phyloP scores from a whole-genome alignment of 108 stramenopile species.

The Cyclotella baltica region DNA sequence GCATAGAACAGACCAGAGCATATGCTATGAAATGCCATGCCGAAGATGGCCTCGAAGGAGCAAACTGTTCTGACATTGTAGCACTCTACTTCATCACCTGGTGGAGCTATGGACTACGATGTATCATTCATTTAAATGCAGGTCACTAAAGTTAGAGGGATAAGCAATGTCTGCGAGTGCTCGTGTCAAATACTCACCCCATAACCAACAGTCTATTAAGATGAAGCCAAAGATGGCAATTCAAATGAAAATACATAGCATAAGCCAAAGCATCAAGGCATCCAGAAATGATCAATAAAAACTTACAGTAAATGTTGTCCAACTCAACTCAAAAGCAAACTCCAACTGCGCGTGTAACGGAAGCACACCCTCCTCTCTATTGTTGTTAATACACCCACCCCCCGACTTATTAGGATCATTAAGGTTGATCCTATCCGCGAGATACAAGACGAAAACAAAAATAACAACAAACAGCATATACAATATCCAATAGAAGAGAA shows the following conservation, averaged over 20 bases:
- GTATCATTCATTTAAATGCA: too few species aligned
- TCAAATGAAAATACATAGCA: not conserved
- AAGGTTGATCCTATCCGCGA: conserved; percentile 5
- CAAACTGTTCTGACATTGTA: conserved; percentile 29
- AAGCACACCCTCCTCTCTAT: not conserved
- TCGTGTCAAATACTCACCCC: conserved; percentile 1
- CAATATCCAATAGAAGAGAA: conserved; percentile 19
- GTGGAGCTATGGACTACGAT: conserved; percentile 22
- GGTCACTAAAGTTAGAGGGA: too few species aligned
- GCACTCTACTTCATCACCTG: conserved; percentile 36
- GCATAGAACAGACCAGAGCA: conserved; percentile 39
- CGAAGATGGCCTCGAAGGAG: conserved; percentile 40
- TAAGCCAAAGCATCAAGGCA: conserved; percentile 10
- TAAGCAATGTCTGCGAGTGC: not conserved
- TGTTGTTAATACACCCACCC: not conserved
- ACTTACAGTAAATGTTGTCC: conserved; percentile 48
- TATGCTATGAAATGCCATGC: conserved; percentile 34
- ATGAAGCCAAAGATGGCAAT: too few species aligned
- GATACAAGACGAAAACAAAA: conserved; percentile 25
- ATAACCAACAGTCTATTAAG: conserved; percentile 13
- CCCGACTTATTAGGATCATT: conserved; percentile 5
- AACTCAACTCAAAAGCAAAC: conserved; percentile 39
- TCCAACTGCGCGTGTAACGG: conserved; percentile 13
- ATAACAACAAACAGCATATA: conserved; percentile 22
- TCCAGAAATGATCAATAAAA: too few species aligned